phyloP scores from a whole-genome alignment of 306 rosid species.

The Alnus glutinosa region DNA sequence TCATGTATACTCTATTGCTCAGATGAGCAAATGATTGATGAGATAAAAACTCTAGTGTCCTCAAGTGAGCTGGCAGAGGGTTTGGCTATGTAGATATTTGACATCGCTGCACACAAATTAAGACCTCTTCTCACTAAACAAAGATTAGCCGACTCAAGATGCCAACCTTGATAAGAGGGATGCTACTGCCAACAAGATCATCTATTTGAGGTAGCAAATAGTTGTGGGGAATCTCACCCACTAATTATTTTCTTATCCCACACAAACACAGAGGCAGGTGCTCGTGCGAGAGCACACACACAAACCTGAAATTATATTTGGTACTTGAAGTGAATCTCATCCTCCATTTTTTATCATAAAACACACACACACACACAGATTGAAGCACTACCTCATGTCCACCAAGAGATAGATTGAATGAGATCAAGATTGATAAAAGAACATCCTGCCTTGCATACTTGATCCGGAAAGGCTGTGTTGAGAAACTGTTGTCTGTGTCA shows the following conservation, averaged over 20 bases:
- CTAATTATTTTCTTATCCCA: neutral
- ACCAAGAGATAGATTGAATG: constrained; percentile 63
- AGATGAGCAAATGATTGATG: neutral
- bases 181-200: neutral
- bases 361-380: neutral
- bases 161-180: neutral
- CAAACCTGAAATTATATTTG: neutral
- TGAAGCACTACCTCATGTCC: constrained; percentile 58
- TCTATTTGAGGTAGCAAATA: neutral
- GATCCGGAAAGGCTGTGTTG: constrained; percentile 85
- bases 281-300: neutral
- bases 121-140: neutral
- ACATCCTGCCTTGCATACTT: constrained; percentile 87
- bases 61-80: neutral
- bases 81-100: neutral
- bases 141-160: constrained; percentile 1
- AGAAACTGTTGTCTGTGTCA: constrained; percentile 86
- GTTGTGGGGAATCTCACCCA: neutral
- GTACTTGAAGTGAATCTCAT: neutral
- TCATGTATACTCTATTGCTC: neutral
- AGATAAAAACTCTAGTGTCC: neutral
- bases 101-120: neutral
- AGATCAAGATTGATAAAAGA: constrained; percentile 75
- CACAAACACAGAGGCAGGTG: too few species aligned
- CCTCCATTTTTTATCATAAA: neutral